Conservation (phyloP, 2,329 filamentous ascomycete genomes). For the Periconia sp. region DNA sequence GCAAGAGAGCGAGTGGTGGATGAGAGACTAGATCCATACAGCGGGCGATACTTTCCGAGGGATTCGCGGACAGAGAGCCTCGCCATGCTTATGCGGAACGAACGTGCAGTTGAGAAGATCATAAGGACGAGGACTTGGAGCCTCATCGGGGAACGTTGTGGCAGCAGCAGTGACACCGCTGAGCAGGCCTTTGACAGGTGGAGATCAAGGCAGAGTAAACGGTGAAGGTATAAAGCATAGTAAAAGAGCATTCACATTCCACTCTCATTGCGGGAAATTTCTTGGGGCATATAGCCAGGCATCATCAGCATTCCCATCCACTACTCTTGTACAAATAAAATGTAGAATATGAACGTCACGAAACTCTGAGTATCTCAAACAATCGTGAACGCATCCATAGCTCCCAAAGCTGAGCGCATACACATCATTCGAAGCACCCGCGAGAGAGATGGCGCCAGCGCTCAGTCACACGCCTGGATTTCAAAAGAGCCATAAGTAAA, state of each 20-base stretch:
- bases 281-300: background rate
- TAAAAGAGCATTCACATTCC: conserved; percentile 11
- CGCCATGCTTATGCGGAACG: conserved; percentile 74
- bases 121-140: conserved; percentile 83
- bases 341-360: background rate
- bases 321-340: background rate
- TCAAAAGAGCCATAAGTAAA: too few relatives aligned
- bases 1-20: conserved; percentile 78
- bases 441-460: too few relatives aligned
- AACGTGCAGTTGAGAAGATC: conserved; percentile 78
- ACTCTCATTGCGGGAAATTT: background rate
- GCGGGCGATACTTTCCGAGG: conserved; percentile 76
- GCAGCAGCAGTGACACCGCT: conserved; percentile 55
- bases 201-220: conserved; percentile 26
- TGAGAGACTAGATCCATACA: conserved; percentile 92
- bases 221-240: conserved; percentile 8
- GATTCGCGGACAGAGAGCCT: conserved; percentile 83
- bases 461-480: too few relatives aligned
- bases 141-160: conserved; percentile 77
- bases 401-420: too few relatives aligned
- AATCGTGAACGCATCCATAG: too few relatives aligned
- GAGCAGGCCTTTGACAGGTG: conserved; percentile 44
- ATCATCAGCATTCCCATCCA: background rate
- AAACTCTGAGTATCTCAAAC: too few relatives aligned
- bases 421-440: too few relatives aligned